Conservation (phyloP, 129 eudicot genomes). For the Pseudognaphalium luteoalbum region DNA sequence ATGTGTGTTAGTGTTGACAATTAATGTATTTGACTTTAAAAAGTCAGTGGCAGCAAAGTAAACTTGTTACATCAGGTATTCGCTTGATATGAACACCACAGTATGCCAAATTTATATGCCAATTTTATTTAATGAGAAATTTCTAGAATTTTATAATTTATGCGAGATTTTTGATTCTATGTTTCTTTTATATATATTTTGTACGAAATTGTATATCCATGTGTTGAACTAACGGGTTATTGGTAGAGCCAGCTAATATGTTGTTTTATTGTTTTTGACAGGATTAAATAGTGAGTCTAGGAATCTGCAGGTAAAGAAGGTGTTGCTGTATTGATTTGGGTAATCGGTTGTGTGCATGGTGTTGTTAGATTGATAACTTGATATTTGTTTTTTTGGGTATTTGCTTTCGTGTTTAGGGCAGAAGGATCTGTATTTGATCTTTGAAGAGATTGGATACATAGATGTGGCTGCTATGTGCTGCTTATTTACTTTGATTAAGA, state of each 20-base stretch:
- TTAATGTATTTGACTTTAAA: background rate
- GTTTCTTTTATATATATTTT: too few relatives aligned
- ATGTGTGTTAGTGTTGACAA: background rate
- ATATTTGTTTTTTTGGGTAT: constrained; percentile 14
- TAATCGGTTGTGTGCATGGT: constrained; percentile 1
- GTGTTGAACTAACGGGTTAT: background rate
- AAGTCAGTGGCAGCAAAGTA: background rate
- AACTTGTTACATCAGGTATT: too few relatives aligned
- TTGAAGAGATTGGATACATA: constrained; percentile 43
- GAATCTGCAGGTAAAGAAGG: constrained; percentile 19
- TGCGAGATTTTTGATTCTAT: too few relatives aligned
- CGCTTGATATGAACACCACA: too few relatives aligned
- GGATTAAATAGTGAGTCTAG: constrained; percentile 35
- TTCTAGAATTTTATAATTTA: too few relatives aligned
- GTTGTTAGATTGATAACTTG: constrained; percentile 25
- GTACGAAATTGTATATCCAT: background rate
- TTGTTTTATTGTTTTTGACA: constrained; percentile 26
- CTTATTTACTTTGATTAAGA: constrained; percentile 38
- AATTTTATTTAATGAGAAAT: background rate
- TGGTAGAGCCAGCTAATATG: constrained; percentile 23
- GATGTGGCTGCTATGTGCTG: constrained; percentile 48
- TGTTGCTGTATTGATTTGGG: constrained; percentile 4
- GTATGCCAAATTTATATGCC: background rate
- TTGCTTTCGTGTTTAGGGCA: constrained; percentile 33
- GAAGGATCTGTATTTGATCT: constrained; percentile 41